These are phyloP conservation scores for Elongisporangium anandrum DNA, from an alignment of 352 stramenopile genomes.

Conservation along the genomic window DNA sequence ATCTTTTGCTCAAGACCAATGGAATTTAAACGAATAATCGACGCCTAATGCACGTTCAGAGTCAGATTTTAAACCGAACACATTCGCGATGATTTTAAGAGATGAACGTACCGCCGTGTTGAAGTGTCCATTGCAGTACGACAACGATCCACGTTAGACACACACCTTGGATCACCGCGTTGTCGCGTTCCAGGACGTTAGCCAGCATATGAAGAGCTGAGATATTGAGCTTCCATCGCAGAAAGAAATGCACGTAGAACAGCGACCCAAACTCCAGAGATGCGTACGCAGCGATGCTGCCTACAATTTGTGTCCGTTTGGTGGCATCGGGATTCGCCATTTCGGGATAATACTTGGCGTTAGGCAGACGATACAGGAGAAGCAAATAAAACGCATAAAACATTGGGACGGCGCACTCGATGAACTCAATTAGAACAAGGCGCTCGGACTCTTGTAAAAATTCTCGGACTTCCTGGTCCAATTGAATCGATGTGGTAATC, in stretches of 20 bases:
- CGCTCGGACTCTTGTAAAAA: background rate
- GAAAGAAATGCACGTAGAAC: background rate
- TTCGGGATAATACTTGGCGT: conserved; percentile 16
- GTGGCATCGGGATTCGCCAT: background rate
- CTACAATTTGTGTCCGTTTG: background rate
- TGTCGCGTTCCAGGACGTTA: too few relatives aligned
- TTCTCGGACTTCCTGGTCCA: background rate
- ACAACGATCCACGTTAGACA: too few relatives aligned
- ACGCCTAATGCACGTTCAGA: too few relatives aligned
- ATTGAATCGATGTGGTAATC: too few relatives aligned
- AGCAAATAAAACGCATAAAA: conserved; percentile 28
- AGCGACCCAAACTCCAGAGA: background rate
- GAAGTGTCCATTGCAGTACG: too few relatives aligned
- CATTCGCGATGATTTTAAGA: too few relatives aligned
- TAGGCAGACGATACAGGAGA: conserved; percentile 15
- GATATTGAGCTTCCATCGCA: background rate
- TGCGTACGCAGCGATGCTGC: background rate
- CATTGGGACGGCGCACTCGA: conserved; percentile 24
- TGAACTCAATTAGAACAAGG: conserved; percentile 17
- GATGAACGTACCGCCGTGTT: too few relatives aligned
- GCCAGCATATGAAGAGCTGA: too few relatives aligned
- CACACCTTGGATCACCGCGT: too few relatives aligned
- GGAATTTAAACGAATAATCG: too few relatives aligned
- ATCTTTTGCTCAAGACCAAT: too few relatives aligned
- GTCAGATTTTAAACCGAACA: too few relatives aligned